These are phyloP conservation scores for Zygnema circumcarinatum DNA, from an alignment of 139 green algal species.

Conservation along the genomic window DNA sequence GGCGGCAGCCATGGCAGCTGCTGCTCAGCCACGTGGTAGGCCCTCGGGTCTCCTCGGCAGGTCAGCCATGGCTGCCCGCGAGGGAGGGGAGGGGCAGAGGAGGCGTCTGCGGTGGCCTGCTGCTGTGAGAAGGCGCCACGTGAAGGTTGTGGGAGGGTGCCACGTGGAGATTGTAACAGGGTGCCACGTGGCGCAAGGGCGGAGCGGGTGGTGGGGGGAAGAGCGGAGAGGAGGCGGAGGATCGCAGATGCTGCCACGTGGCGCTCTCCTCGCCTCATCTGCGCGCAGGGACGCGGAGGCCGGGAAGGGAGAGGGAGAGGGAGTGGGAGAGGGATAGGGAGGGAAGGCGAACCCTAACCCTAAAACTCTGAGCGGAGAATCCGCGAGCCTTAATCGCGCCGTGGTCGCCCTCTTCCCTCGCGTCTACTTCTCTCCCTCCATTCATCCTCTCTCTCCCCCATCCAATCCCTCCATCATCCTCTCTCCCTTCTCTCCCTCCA, in stretches of 20 bases:
- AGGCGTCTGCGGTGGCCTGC: too few species aligned
- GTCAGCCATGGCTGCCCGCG: too few species aligned
- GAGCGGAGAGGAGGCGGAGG: background rate
- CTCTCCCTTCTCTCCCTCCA: slow-evolving; percentile 8
- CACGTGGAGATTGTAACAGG: too few species aligned
- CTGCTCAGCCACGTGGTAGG: too few species aligned
- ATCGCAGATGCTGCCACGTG: background rate
- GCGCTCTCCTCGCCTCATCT: background rate
- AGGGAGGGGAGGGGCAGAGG: too few species aligned
- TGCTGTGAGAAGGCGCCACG: too few species aligned
- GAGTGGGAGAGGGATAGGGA: background rate
- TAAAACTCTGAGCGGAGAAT: slow-evolving; percentile 4
- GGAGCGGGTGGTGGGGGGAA: background rate
- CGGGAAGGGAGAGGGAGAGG: background rate
- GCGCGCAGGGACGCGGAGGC: background rate
- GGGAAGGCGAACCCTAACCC: background rate
- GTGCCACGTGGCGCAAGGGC: too few species aligned
- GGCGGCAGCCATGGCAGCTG: too few species aligned
- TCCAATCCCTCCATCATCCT: background rate
- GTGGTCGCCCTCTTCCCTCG: too few species aligned
- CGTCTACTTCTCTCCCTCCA: too few species aligned
- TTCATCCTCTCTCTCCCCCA: background rate
- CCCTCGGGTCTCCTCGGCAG: too few species aligned
- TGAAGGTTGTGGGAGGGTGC: too few species aligned
- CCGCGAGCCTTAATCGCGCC: background rate